These are phyloP conservation scores for Diaporthe caulivora DNA, from an alignment of 2,329 filamentous ascomycete species.

Conservation along the genomic window DNA sequence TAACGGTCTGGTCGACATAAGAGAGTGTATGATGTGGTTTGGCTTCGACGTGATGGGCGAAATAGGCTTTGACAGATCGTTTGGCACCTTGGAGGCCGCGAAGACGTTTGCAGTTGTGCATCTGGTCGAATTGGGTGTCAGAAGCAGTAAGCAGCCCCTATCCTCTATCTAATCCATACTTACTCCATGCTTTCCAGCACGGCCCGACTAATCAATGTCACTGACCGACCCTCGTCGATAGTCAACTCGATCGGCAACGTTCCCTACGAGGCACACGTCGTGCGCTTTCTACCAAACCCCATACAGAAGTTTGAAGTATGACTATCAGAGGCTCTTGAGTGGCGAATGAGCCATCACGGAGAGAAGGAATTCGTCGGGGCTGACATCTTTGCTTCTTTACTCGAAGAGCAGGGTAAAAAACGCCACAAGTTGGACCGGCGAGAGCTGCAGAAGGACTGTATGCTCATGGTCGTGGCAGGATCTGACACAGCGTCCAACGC, in stretches of 20 bases:
- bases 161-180: neutral
- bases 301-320: conserved; percentile 18
- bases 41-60: conserved; percentile 20
- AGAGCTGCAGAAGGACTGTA: conserved; percentile 14
- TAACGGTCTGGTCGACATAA: conserved; percentile 1
- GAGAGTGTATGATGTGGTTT: conserved; percentile 24
- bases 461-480: conserved; percentile 48
- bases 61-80: conserved; percentile 13
- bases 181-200: neutral
- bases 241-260: conserved; percentile 13
- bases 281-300: conserved; percentile 13
- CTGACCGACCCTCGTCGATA: neutral
- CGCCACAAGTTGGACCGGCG: conserved; percentile 11
- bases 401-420: conserved; percentile 12
- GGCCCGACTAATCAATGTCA: neutral
- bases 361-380: conserved; percentile 14
- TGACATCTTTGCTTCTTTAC: neutral
- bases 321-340: conserved; percentile 5
- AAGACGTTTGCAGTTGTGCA: conserved; percentile 8
- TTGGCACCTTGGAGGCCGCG: conserved; percentile 1
- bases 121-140: conserved; percentile 13
- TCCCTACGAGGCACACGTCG: conserved; percentile 6
- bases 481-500: conserved; percentile 74
- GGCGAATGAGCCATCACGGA: conserved; percentile 16
- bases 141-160: conserved; percentile 11